phyloP scores from a whole-genome alignment of 192 early-diverging fungal species.

The Paraglomus brasilianum region DNA sequence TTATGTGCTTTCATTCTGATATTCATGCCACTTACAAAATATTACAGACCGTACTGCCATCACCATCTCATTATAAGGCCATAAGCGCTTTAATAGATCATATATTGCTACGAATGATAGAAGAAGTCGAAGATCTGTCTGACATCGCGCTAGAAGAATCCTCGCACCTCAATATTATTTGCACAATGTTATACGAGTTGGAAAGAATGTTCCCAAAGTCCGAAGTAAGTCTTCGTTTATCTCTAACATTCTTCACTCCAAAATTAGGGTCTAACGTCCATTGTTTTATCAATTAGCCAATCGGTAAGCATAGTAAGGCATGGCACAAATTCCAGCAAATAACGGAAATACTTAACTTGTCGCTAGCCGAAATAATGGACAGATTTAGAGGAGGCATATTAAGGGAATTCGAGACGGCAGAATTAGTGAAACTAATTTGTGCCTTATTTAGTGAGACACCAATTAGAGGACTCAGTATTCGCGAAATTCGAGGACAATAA shows the following conservation, averaged over 20 bases:
- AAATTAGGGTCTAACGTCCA: background rate
- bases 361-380: conserved; percentile 56
- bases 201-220: conserved; percentile 39
- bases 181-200: conserved; percentile 38
- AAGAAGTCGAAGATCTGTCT: conserved; percentile 37
- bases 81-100: conserved; percentile 38
- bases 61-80: conserved; percentile 33
- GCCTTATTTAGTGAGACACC: conserved; percentile 59
- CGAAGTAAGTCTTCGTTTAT: conserved; percentile 29
- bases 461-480: conserved; percentile 44
- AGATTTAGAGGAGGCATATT: conserved; percentile 47
- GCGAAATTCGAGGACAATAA: conserved; percentile 43
- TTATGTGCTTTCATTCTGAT: background rate
- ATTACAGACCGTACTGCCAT: conserved; percentile 3
- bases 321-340: conserved; percentile 56
- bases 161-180: conserved; percentile 39
- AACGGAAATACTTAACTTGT: conserved; percentile 54
- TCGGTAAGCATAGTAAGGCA: conserved; percentile 8
- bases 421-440: conserved; percentile 50
- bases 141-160: conserved; percentile 47
- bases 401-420: conserved; percentile 44
- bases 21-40: background rate
- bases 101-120: conserved; percentile 32
- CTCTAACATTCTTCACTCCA: background rate
- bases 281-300: background rate